Evolutionary conservation across 306 rosid species (phyloP).

Genomic region (Crotalaria pallida): DNA sequence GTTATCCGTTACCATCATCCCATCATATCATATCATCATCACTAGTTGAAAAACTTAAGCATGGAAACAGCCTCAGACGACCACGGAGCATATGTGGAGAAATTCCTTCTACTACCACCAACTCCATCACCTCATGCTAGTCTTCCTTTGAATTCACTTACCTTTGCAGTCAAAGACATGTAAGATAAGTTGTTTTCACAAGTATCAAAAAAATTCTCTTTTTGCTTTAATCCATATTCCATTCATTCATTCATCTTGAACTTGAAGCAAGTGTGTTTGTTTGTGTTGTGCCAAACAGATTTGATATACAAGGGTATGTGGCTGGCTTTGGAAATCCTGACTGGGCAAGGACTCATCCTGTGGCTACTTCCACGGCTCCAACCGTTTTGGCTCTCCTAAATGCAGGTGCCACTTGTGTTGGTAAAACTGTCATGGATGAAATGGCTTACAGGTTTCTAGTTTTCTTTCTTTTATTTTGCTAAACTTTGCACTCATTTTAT

Average conservation of each 20-base stretch:
- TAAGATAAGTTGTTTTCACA: slow-evolving; percentile 24
- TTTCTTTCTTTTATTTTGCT: neutral
- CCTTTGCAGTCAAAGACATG: slow-evolving; percentile 93
- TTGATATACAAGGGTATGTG: slow-evolving; percentile 72
- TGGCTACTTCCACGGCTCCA: slow-evolving; percentile 73
- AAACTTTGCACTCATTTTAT: neutral
- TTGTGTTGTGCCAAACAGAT: slow-evolving; percentile 43
- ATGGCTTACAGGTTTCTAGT: slow-evolving; percentile 78
- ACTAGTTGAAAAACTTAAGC: neutral
- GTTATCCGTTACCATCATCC: neutral
- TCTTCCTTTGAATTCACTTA: slow-evolving; percentile 69
- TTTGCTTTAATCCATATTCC: neutral
- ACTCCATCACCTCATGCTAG: slow-evolving; percentile 28
- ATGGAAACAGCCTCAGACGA: slow-evolving; percentile 48
- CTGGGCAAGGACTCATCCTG: slow-evolving; percentile 83
- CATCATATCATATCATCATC: no score
- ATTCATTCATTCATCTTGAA: no score
- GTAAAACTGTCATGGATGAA: slow-evolving; percentile 93
- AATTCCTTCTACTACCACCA: slow-evolving; percentile 55
- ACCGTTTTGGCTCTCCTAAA: slow-evolving; percentile 45
- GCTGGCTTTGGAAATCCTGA: slow-evolving; percentile 90
- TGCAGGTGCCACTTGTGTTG: slow-evolving; percentile 83
- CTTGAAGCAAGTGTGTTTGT: neutral
- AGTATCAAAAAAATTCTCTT: neutral
- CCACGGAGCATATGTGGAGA: slow-evolving; percentile 76